A percentile compares a stretch with the other conserved stretches of the same genome.
phyloP scores from a whole-genome alignment of 2,329 filamentous ascomycete genomes.

The Colletotrichum viniferum region DNA sequence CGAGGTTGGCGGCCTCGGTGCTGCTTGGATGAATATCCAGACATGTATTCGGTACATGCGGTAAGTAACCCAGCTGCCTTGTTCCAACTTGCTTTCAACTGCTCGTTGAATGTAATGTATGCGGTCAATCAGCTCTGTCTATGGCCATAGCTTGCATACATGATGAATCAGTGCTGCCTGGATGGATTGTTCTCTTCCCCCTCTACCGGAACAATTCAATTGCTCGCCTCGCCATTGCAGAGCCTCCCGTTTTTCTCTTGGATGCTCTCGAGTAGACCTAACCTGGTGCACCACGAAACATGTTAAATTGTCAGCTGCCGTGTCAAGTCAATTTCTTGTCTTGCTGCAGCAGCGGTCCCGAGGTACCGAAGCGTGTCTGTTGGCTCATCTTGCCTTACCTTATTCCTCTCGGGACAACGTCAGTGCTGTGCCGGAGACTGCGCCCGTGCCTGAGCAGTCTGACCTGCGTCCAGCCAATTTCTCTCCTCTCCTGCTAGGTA shows the following conservation, averaged over 20 bases:
- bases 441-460: constrained; percentile 4
- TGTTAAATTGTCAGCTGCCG: neutral
- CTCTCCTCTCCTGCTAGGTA: neutral
- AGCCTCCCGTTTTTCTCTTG: neutral
- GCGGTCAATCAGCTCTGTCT: neutral
- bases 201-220: neutral
- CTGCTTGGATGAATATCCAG: neutral
- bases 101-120: neutral
- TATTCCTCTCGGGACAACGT: neutral
- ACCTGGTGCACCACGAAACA: neutral
- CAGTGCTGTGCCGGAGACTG: constrained; percentile 13
- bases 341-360: neutral
- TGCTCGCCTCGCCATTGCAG: neutral
- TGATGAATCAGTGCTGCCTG: neutral
- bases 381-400: neutral
- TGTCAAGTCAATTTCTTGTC: neutral
- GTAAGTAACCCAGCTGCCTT: neutral
- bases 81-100: neutral
- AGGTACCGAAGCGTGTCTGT: neutral
- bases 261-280: neutral
- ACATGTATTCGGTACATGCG: neutral
- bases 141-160: neutral
- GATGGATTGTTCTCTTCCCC: neutral
- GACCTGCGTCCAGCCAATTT: neutral
- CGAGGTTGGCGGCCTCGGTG: neutral